These are phyloP conservation scores for Paecilomyces fulvus DNA, from an alignment of 2,329 filamentous ascomycete genomes.

Conservation along the genomic window DNA sequence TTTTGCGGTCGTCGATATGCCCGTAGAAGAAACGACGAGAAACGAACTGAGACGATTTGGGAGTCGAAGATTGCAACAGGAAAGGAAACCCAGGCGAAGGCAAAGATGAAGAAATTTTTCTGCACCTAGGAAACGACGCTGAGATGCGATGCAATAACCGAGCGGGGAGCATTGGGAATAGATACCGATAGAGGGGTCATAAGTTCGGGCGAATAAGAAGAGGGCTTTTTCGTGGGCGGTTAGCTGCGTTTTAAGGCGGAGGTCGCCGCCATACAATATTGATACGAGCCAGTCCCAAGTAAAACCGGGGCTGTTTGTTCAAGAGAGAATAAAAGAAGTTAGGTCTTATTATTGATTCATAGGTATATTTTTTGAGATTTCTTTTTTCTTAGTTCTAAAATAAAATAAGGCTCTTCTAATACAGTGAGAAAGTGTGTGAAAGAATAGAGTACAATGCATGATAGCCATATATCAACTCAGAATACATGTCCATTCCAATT, in stretches of 20 bases:
- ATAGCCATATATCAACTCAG: background rate
- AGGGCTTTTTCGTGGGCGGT: background rate
- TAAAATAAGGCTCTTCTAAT: background rate
- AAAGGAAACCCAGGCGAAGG: background rate
- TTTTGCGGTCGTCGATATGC: conserved; percentile 48
- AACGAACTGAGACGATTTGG: background rate
- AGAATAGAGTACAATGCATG: background rate
- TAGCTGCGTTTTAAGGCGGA: background rate
- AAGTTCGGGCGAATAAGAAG: background rate
- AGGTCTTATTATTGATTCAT: background rate
- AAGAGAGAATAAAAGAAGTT: background rate
- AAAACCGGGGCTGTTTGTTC: background rate
- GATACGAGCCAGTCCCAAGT: background rate
- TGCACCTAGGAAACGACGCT: conserved; percentile 2
- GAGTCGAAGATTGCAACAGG: background rate
- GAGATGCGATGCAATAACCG: conserved; percentile 9
- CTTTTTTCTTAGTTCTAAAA: background rate
- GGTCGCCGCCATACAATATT: background rate
- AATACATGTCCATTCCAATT: background rate
- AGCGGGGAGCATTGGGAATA: conserved; percentile 11
- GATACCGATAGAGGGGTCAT: background rate
- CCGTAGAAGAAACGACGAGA: conserved; percentile 35
- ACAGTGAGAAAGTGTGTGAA: background rate
- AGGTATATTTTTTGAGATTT: background rate
- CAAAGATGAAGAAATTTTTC: background rate